Evolutionary conservation across 2,329 filamentous ascomycete genomes (phyloP).

Genomic region (Aspergillus puulaauensis): DNA sequence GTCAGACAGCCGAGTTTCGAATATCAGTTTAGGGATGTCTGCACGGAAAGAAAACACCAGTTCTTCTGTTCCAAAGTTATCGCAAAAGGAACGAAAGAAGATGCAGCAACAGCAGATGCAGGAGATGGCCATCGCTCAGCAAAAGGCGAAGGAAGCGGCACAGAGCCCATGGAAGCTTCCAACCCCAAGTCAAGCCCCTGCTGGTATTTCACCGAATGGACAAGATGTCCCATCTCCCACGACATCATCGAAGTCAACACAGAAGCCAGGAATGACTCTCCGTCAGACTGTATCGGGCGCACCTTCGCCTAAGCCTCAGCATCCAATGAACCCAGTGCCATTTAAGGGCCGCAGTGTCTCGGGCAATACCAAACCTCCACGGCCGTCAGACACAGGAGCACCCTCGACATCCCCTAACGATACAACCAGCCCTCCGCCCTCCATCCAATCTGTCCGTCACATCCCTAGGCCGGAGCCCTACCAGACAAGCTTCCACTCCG

Average conservation of each 20-base stretch:
- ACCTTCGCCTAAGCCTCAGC: constrained; percentile 26
- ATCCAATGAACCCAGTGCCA: constrained; percentile 44
- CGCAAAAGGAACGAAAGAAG: constrained; percentile 89
- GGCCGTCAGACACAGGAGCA: constrained; percentile 35
- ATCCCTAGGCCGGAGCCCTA: constrained; percentile 43
- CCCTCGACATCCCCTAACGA: constrained; percentile 24
- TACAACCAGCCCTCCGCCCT: constrained; percentile 25
- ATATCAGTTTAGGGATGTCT: constrained; percentile 53
- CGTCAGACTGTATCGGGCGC: constrained; percentile 59
- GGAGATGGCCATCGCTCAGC: constrained; percentile 38
- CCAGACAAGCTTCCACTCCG: constrained; percentile 39
- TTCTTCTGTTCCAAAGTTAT: constrained; percentile 62
- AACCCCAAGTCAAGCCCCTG: constrained; percentile 14
- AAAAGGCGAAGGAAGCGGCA: constrained; percentile 35
- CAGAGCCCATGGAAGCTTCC: constrained; percentile 65
- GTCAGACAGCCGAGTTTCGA: constrained; percentile 51
- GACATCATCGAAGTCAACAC: constrained; percentile 24
- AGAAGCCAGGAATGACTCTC: constrained; percentile 57
- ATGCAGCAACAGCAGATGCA: constrained; percentile 66
- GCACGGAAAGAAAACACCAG: constrained; percentile 43
- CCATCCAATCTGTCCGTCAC: constrained; percentile 49
- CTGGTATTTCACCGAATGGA: constrained; percentile 34
- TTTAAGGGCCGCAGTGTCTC: constrained; percentile 42
- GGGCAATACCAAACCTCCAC: constrained; percentile 15
- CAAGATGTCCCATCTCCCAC: constrained; percentile 15